Evolutionary conservation across 306 rosid genomes (phyloP).

Genomic region (Sesbania bispinosa): DNA sequence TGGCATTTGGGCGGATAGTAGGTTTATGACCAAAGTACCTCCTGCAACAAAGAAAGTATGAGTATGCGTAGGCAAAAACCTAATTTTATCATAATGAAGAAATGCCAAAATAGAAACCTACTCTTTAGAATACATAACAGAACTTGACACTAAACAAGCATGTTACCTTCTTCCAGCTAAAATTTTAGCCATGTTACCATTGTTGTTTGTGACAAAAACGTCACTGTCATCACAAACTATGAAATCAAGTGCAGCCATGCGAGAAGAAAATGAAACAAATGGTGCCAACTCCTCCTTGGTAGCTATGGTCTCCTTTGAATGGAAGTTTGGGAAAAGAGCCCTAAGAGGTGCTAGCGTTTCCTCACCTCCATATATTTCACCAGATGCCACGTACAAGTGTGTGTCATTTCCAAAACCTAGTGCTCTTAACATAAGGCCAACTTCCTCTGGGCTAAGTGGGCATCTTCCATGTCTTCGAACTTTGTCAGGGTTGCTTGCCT

Average conservation of each 20-base stretch:
- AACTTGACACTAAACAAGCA: not conserved
- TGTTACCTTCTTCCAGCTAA: constrained; percentile 85
- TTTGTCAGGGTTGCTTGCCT: constrained; percentile 76
- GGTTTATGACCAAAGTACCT: constrained; percentile 89
- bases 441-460: constrained; percentile 95
- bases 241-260: constrained; percentile 92
- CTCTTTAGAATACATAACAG: not conserved
- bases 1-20: constrained; percentile 83
- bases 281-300: constrained; percentile 66
- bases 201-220: constrained; percentile 84
- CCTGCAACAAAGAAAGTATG: constrained; percentile 44
- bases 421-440: constrained; percentile 90
- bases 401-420: constrained; percentile 68
- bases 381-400: constrained; percentile 90
- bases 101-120: not conserved
- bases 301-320: constrained; percentile 78
- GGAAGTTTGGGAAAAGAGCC: constrained; percentile 72
- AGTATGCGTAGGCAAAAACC: not conserved
- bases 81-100: constrained; percentile 4
- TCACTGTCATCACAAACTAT: constrained; percentile 77
- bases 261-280: constrained; percentile 76
- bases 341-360: constrained; percentile 72
- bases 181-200: constrained; percentile 97
- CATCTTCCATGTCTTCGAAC: constrained; percentile 83
- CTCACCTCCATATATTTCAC: constrained; percentile 85